Evolutionary conservation across 2,329 filamentous ascomycete genomes (phyloP), one percentile per base, ranked within the genome.

Genomic region (Aspergillus ruber): DNA sequence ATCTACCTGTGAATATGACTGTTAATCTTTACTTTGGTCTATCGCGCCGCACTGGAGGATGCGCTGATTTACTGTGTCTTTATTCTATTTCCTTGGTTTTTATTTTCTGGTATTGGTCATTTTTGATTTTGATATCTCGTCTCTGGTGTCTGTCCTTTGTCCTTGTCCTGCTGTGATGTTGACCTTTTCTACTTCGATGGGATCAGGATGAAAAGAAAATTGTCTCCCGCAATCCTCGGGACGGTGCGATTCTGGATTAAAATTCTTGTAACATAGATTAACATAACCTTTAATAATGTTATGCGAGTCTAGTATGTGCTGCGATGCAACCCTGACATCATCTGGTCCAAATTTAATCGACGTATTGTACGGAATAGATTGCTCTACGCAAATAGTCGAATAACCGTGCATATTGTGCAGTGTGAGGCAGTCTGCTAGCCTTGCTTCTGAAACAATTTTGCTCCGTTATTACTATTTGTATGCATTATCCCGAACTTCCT

Each of bases 201-300:
- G 43, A 15, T 45, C 23, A 36, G 21, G 13, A 44, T 10, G 9
- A 20, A 33, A 33, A 15, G 12, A 29, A 29, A 29, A 29, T 29
- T 29, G 25, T 29, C 27, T 33, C 29, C 39, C 15, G 44, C 40
- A 32, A 29, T 20, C 32, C 18, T 15, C 21, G 36, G 35, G 44
- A 35, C 41, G 33, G 29, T 44, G 41, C 42, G 41, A 49, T 47
- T 48, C 40, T 51, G 48, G 42, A 45, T 46, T 48, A 45, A 41
- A 48, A 44, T 52, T 52, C 48, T 50, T 64, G 62, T 64, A 64
- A 63, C 60, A 64, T 64, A 64, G 57, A 59, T 64, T 63, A 41
- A 13, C 21, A 42, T 42, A 42, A 25, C 40, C 15, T 15, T 20
- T 29, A 29, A 42, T 42, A 42, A 25, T 42, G 40, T 41, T 41